Conservation (phyloP, 495 filamentous ascomycete species). For the Penicillium salamii region DNA sequence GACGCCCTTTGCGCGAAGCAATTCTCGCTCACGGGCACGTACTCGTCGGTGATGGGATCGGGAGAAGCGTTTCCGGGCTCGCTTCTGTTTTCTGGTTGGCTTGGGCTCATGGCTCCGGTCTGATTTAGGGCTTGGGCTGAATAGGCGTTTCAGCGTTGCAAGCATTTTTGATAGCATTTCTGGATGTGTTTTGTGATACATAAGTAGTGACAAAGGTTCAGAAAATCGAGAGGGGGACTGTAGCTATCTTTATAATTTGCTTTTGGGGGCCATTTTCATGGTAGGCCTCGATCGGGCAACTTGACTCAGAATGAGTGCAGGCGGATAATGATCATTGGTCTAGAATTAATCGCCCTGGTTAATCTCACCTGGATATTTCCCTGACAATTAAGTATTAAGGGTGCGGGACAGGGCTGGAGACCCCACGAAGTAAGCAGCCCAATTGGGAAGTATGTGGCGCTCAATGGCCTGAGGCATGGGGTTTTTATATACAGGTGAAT, state of each 20-base stretch:
- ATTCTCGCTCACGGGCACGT: not conserved
- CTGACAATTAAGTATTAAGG: no score
- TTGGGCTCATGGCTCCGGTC: not conserved
- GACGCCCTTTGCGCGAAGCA: not conserved
- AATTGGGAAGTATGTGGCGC: not conserved
- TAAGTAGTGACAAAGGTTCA: no score
- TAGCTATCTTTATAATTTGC: not conserved
- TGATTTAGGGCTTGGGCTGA: not conserved
- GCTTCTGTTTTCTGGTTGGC: not conserved
- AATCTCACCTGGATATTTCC: no score
- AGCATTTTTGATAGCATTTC: not conserved
- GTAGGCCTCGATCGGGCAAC: not conserved
- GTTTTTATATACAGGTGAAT: no score
- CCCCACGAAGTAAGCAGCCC: not conserved
- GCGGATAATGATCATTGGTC: no score
- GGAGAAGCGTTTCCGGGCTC: not conserved
- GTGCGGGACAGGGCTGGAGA: not conserved
- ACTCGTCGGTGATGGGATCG: not conserved
- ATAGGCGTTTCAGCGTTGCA: not conserved
- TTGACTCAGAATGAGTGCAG: not conserved
- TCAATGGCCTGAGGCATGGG: not conserved
- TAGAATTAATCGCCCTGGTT: not conserved
- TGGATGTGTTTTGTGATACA: no score
- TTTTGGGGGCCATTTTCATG: not conserved
- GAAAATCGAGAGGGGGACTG: not conserved